Evolutionary conservation across 305 asterid species (phyloP), one percentile per base, ranked within the genome.

Genomic region (Fraxinus ornus): DNA sequence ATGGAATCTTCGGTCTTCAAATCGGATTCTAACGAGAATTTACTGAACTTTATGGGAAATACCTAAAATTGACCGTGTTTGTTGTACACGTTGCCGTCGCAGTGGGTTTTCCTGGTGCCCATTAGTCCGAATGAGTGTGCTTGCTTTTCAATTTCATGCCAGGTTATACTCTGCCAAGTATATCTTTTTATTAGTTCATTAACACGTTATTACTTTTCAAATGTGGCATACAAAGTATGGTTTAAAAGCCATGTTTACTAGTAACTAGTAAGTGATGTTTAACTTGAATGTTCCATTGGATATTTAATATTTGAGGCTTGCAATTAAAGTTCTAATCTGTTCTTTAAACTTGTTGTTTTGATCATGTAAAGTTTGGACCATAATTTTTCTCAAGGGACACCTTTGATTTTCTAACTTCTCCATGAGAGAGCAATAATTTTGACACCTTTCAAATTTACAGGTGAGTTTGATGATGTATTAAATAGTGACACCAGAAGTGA

Each of bases 381-480:
- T 41, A 10, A 41, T 41, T 41, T 41, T 41, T 41, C 52, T 41
- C 52, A 41, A 41, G 52, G 32, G 57, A 55, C 71, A 78, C 80
- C 72, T 80, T 9, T 78, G 71, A 88, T 10, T 15, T 24, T 19
- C 17, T 66, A 33, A 78, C 39, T 28, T 77, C 78, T 70, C 24
- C 37, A 60, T 55, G 13, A 3, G 28, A 41, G 75, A 44, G 3
- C 39, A 19, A 81, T 32, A 66, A 32, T 30, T 78, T 78, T 81
- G 74, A 76, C 28, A 64, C 75, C 52, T 80, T 84, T 78, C 68
- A 75, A 73, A 80, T 83, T 60, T 79, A 82, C 91, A 94, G 99
- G 98, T 84, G 99, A 95, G 88, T 94, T 92, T 89, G 99, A 95
- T 82, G 47, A 39, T 39, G 47, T 8, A 39, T 39, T 39, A 39